A percentile compares a stretch with the other conserved stretches of the same genome.
Evolutionary conservation across 1,284 basidiomycete genomes (phyloP).

Genomic region (Cutaneotrichosporon cutaneum): DNA sequence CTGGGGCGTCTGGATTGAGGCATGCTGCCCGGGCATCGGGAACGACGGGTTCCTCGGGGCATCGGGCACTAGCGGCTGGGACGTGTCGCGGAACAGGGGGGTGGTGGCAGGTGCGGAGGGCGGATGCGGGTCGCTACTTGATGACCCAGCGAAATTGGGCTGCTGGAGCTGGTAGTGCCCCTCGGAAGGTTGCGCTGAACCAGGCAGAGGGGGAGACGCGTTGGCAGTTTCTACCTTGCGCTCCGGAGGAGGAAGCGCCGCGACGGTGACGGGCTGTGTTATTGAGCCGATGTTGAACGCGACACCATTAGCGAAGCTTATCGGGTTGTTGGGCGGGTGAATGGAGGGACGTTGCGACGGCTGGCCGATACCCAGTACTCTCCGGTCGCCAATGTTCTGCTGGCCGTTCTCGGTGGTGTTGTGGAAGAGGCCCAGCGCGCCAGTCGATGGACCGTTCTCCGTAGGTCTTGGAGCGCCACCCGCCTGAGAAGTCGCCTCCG

Average conservation of each 20-base stretch:
- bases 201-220: background rate
- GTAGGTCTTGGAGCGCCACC: background rate
- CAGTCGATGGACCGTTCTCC: background rate
- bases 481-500: background rate
- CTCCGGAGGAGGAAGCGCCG: background rate
- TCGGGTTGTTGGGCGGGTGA: background rate
- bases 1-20: background rate
- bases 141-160: background rate
- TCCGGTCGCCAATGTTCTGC: background rate
- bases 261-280: background rate
- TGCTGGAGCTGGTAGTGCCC: background rate
- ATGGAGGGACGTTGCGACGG: background rate
- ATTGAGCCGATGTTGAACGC: conserved; percentile 4
- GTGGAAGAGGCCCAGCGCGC: background rate
- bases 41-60: background rate
- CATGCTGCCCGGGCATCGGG: background rate
- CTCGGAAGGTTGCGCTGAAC: background rate
- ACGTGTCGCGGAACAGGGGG: background rate
- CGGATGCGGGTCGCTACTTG: background rate
- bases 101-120: background rate
- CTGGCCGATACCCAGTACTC: background rate
- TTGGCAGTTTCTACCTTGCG: background rate
- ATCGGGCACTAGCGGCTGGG: background rate
- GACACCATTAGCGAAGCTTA: background rate
- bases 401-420: background rate